Base-by-base conservation (phyloP, 169 alveolate genomes). In the Plasmodium ovale region DNA sequence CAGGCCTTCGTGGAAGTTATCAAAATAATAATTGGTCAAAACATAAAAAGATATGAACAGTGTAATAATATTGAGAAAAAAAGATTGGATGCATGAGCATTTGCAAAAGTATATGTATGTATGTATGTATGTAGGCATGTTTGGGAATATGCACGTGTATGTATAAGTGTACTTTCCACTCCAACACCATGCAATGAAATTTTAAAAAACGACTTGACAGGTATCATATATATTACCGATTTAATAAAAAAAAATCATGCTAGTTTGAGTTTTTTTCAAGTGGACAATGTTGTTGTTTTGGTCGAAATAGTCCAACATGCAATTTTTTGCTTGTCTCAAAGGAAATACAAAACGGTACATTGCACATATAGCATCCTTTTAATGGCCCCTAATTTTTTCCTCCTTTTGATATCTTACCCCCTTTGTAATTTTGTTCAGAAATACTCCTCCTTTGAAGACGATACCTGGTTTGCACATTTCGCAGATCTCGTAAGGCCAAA, bases 221-320 rank as follows among this genome's bases (percentile, higher is more conserved):
- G 88, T 68, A 60, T 77, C 35, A 47, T 62, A 53, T 77, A 53
- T 54, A 23, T 60, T 10, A 29, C 77, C 33, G 77, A 77, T 49
- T 60, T 77, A 44, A 77, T 77, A 77, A 64, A 77, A 54, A 53
- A 77, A 77, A 51, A 68, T 60, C 54, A 39, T 37, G 16, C 35
- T 27, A 77, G 44, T 31, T 77, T 77, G 27, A 60, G 31, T 60
- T 77, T 77, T 39, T 53, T 67, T 16, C 88, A 77, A 77, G 88
- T 77, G 19, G 88, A 77, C 51, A 77, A 77, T 33, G 72, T 54
- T 77, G 74, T 64, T 9, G 77, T 77, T 31, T 27, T 77, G n/a
- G 62, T 77, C 51, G 88, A 77, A 68, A 77, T 77, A 31, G 35
- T 77, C 19, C 88, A 77, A 60, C 62, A 77, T 31, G 77, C 88